Evolutionary conservation across 441 rosid genomes (phyloP).

Genomic region (Heliophila coronopifolia): DNA sequence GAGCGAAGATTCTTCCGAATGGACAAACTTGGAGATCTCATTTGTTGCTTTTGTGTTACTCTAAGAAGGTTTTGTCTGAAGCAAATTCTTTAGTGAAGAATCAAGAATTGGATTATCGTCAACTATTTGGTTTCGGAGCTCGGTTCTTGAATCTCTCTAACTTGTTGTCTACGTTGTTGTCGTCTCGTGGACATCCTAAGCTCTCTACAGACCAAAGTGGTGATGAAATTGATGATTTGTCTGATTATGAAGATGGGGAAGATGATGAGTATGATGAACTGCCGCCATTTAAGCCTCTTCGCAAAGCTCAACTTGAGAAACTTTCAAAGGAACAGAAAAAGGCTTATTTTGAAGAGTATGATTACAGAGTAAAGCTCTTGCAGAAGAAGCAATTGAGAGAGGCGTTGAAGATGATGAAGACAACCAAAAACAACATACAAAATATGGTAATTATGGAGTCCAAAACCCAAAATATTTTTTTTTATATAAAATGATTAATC

Average conservation of each 20-base stretch:
- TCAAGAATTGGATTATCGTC: conserved; percentile 67
- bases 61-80: conserved; percentile 79
- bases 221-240: conserved; percentile 70
- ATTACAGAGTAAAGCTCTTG: conserved; percentile 68
- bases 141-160: conserved; percentile 87
- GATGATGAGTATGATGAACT: conserved; percentile 84
- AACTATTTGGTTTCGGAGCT: conserved; percentile 74
- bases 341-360: conserved; percentile 74
- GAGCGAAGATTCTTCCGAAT: conserved; percentile 82
- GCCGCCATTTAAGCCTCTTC: conserved; percentile 86
- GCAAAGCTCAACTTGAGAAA: conserved; percentile 53
- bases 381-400: conserved; percentile 77
- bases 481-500: no score
- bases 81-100: conserved; percentile 70
- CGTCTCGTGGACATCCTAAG: conserved; percentile 81
- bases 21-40: conserved; percentile 90
- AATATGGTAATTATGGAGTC: no score
- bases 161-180: conserved; percentile 76
- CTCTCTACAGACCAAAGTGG: conserved; percentile 65
- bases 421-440: no score
- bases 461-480: no score
- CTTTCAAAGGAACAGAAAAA: conserved; percentile 60
- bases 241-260: conserved; percentile 75
- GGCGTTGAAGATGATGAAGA: conserved; percentile 60
- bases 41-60: conserved; percentile 59